phyloP scores from a whole-genome alignment of 306 rosid species.

The Biancaea sappan region DNA sequence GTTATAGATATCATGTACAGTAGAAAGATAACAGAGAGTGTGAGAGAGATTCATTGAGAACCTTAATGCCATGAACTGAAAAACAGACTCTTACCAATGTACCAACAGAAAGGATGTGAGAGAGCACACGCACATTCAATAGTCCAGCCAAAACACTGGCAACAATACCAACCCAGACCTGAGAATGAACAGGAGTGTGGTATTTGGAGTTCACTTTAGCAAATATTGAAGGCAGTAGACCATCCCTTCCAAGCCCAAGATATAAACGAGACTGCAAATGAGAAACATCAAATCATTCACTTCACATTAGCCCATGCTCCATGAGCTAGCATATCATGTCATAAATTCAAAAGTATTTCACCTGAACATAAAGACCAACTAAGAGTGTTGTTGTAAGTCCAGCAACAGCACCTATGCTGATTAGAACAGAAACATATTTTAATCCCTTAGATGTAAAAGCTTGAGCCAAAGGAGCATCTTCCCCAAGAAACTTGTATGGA shows the following conservation, averaged over 20 bases:
- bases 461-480: constrained; percentile 95
- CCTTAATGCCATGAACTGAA: constrained; percentile 23
- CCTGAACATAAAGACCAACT: constrained; percentile 98
- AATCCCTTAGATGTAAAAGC: constrained; percentile 93
- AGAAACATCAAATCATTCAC: constrained; percentile 40
- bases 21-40: neutral
- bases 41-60: neutral
- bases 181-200: constrained; percentile 91
- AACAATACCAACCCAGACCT: constrained; percentile 90
- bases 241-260: constrained; percentile 98
- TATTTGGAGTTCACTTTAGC: constrained; percentile 68
- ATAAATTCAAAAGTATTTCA: constrained; percentile 41
- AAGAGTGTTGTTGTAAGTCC: constrained; percentile 98
- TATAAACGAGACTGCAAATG: constrained; percentile 87
- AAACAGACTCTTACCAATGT: constrained; percentile 70
- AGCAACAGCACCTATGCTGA: constrained; percentile 92
- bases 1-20: neutral
- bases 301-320: constrained; percentile 30
- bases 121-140: constrained; percentile 74
- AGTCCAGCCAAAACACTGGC: constrained; percentile 84
- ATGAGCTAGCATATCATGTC: constrained; percentile 32
- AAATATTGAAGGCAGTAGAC: constrained; percentile 82
- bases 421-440: constrained; percentile 74
- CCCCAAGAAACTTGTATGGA: constrained; percentile 79
- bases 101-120: constrained; percentile 95